Evolutionary conservation across 164 flowering plant genomes (phyloP), one percentile per base, ranked within the genome.

Genomic region (Liquidambar formosana): DNA sequence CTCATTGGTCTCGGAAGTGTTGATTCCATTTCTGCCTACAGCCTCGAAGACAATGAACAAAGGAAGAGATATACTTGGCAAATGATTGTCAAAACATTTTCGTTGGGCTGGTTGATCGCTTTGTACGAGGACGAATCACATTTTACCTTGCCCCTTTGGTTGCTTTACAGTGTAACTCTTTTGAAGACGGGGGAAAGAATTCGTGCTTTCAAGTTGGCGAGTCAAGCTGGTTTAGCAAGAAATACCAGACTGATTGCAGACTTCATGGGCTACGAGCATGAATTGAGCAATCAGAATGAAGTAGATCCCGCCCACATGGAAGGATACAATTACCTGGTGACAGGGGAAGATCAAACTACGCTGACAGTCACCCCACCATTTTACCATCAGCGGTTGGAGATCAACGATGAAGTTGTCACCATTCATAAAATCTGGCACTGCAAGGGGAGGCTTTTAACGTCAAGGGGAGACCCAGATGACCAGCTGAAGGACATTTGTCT

Each of bases 31-130:
- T 63, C 66, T 47, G 66, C 66, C 4, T 63, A 46, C 25, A 46
- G 66, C 10, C 66, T 63, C 14, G 54, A 63, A 63, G 66, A 63
- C 16, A 46, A 63, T 47, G 54, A 63, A 28, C 66, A 63, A 46
- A 1, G 66, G 51, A 18, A 9, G 66, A 46, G 48, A 26, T 21
- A 46, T 18, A 10, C 2, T 23, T 46, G 28, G 33, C 19, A 13
- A 23, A 15, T 47, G 1, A 5, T 47, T 0, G 16, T 47, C 14
- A 52, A 63, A 18, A 13, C 21, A 26, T 22, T 63, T 19, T 63
- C 33, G 66, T 12, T 47, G 26, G 18, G 33, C 16, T 11, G 53
- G 66, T 19, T 63, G 38, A 27, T 47, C 25, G 41, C 26, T 21
- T 22, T n/a, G 18, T 33, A 33, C 41, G 41, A 2, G 6, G 6